Evolutionary conservation across 306 rosid genomes (phyloP), one percentile per base, ranked within the genome.

Genomic region (Quercus ilex): DNA sequence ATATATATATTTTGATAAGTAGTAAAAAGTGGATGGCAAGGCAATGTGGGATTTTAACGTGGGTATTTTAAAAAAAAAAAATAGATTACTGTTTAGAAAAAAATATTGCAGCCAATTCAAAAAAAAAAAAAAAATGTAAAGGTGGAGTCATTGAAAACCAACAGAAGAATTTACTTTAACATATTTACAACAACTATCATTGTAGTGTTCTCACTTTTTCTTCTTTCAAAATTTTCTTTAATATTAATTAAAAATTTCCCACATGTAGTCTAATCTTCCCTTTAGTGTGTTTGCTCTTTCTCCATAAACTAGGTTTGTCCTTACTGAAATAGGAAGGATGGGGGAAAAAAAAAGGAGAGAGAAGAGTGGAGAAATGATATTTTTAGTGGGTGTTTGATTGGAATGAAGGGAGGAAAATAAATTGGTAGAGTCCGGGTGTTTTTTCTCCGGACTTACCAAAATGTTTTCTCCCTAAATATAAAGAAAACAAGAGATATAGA

Each of bases 381-480:
- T 65, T 65, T 31, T 7, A 30, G 41, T 35, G 0, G 41, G 2
- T 35, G 8, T 5, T 35, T 35, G 0, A 1, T 35, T 35, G 41
- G 0, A 35, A 35, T 0, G 41, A 5, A 35, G 0, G 41, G 41
- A 1, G 1, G 7, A 33, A 33, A 33, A 33, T 5, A 33, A 33
- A 33, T 33, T 33, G 38, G 7, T 33, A 0, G 7, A 1, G 7
- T 1, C 1, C 7, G 1, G 2, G 2, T 33, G 1, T 33, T 33
- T 33, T 33, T 5, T 33, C 2, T 1, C 1, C 6, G 0, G 0
- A 1, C 38, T 0, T 1, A 33, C 7, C 1, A 33, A 33, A 33
- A 33, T 33, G 1, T 33, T 33, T 5, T 1, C 7, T 1, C 1
- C 38, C 1, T 1, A 31, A 31, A 31, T 31, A 0, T 0, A 5